phyloP scores from a whole-genome alignment of 805 yeast genomes.

The Geotrichum ghanense region DNA sequence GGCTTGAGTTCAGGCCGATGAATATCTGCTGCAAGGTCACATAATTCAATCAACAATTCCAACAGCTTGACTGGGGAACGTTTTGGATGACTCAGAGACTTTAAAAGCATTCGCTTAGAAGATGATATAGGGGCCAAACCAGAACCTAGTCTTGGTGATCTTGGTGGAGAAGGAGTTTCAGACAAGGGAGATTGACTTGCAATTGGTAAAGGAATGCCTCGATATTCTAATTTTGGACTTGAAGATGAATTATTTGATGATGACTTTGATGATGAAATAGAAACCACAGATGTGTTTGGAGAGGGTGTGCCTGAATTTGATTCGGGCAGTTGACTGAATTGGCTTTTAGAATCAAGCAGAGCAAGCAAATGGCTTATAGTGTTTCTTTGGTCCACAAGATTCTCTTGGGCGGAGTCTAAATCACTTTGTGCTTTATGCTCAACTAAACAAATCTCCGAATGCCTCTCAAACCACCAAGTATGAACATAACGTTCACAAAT shows the following conservation, averaged over 20 bases:
- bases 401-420: constrained; percentile 65
- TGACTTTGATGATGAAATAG: neutral
- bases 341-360: constrained; percentile 21
- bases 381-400: constrained; percentile 56
- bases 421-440: constrained; percentile 78
- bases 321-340: neutral
- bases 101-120: constrained; percentile 10
- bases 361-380: constrained; percentile 27
- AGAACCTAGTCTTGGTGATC: constrained; percentile 4
- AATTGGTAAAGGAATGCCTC: constrained; percentile 8
- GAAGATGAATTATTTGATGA: neutral
- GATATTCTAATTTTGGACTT: constrained; percentile 10
- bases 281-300: neutral
- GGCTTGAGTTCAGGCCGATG: constrained; percentile 53
- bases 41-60: constrained; percentile 43
- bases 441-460: constrained; percentile 73
- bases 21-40: constrained; percentile 63
- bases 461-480: constrained; percentile 93
- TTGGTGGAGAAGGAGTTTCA: constrained; percentile 10
- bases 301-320: constrained; percentile 9
- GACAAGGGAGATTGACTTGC: constrained; percentile 3
- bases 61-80: constrained; percentile 36
- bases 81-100: constrained; percentile 22
- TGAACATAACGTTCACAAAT: constrained; percentile 89
- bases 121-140: constrained; percentile 7